Conservation (phyloP, 495 filamentous ascomycete species). For the Niebla homalea region DNA sequence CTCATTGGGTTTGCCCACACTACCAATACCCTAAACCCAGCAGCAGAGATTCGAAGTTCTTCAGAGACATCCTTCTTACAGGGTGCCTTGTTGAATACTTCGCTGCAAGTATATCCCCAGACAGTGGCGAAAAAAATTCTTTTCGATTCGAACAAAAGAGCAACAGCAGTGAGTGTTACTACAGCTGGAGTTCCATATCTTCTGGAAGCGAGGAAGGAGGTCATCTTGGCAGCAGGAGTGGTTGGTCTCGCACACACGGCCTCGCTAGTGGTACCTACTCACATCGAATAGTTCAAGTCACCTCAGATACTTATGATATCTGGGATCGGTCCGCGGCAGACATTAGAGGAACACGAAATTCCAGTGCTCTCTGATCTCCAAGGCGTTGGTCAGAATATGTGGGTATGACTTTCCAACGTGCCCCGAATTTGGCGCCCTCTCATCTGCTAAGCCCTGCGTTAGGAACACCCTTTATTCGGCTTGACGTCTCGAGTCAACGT, state of each 20-base stretch:
- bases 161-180: conserved; percentile 33
- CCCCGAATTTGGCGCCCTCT: no score
- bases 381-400: conserved; percentile 34
- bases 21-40: conserved; percentile 24
- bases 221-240: conserved; percentile 35
- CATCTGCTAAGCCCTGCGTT: no score
- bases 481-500: not conserved
- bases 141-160: conserved; percentile 25
- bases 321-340: conserved; percentile 31
- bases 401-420: no score
- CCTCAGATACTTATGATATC: conserved; percentile 41
- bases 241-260: no score
- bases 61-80: conserved; percentile 32
- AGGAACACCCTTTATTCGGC: not conserved
- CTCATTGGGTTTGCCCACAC: conserved; percentile 22
- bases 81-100: conserved; percentile 11
- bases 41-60: conserved; percentile 21
- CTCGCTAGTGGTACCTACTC: no score
- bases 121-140: conserved; percentile 26
- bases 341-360: conserved; percentile 24
- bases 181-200: conserved; percentile 6
- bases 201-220: conserved; percentile 23
- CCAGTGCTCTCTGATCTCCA: conserved; percentile 27
- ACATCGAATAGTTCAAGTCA: no score
- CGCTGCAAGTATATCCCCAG: conserved; percentile 26